Evolutionary conservation across 78 protist species (phyloP), one percentile per base, ranked within the genome.

Genomic region (Corallochytrium limacisporum): DNA sequence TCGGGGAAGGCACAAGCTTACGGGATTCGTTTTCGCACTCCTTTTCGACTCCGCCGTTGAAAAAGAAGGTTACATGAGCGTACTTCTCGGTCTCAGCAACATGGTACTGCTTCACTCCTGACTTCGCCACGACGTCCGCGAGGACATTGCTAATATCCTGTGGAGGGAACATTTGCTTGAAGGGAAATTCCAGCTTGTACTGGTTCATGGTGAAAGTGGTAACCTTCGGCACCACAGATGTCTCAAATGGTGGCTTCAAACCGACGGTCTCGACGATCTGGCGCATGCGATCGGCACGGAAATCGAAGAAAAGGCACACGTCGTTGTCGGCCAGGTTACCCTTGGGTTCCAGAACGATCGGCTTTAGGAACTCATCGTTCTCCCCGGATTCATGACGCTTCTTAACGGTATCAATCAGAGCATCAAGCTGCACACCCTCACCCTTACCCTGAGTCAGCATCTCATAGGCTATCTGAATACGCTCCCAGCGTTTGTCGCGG

Each of bases 401-500:
- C 40, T 33, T 4, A 29, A 62, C 32, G 10, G 42, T 12, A 47
- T 60, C 32, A 8, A 12, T n/a, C n/a, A n/a, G n/a, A n/a, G n/a
- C 56, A 2, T 29, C 53, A 33, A 33, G 43, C 60, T 2, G 2
- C 8, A 24, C 60, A 4, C 15, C 13, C 50, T 24, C 48, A 37
- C 44, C 62, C 6, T 4, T 16, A 18, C 59, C 72, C 15, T 36
- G 36, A 3, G 22, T 29, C 20, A 67, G 49, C 5, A 22, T 35
- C 26, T 67, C 62, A 26, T 7, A 50, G 20, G 63, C 62, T 4
- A 40, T 5, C 43, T 53, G 24, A 29, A 53, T 28, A 40, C 73
- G 73, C 62, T 67, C 73, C 73, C 73, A 67, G 31, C 73, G 61
- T 46, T 36, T 67, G 73, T 67, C 73, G 31, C 73, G 61, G 63